Conservation (phyloP, 495 filamentous ascomycete genomes). For the Ramalina intermedia region DNA sequence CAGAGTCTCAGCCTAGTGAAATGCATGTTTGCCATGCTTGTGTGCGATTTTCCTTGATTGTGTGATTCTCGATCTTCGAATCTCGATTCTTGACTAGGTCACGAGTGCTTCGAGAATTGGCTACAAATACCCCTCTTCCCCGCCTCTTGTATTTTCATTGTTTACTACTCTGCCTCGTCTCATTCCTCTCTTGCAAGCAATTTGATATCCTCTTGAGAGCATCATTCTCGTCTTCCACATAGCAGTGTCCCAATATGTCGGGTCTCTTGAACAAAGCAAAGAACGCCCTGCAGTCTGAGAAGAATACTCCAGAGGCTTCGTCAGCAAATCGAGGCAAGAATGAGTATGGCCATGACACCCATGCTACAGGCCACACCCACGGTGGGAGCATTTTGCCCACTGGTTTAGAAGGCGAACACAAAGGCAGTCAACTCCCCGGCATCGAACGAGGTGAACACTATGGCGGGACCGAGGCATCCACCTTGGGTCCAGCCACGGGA, state of each 20-base stretch:
- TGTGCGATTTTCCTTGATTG: too few species aligned
- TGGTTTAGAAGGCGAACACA: slow-evolving; percentile 3
- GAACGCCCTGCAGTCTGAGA: slow-evolving; percentile 42
- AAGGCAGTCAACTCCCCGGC: not conserved
- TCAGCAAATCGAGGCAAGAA: slow-evolving; percentile 6
- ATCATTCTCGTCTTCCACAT: not conserved
- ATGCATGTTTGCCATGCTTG: too few species aligned
- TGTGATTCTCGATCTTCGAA: too few species aligned
- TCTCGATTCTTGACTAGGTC: too few species aligned
- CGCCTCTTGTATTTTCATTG: too few species aligned
- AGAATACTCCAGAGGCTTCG: not conserved
- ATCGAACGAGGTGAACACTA: slow-evolving; percentile 1
- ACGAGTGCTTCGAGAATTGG: too few species aligned
- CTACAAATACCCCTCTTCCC: too few species aligned
- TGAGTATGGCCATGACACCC: slow-evolving; percentile 9
- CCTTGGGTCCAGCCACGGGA: slow-evolving; percentile 5
- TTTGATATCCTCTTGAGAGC: too few species aligned
- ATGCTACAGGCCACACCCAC: slow-evolving; percentile 1
- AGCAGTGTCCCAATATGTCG: slow-evolving; percentile 39
- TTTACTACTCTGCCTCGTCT: too few species aligned
- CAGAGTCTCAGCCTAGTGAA: too few species aligned
- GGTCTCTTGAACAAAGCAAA: slow-evolving; percentile 60
- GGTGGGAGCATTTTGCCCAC: not conserved
- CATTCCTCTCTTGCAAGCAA: too few species aligned
- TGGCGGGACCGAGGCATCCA: slow-evolving; percentile 5